Percentiles rank a stretch among this genome's conserved stretches.
Conservation (phyloP, 192 early-diverging fungal species). For the Jimgerdemannia lactiflua region DNA sequence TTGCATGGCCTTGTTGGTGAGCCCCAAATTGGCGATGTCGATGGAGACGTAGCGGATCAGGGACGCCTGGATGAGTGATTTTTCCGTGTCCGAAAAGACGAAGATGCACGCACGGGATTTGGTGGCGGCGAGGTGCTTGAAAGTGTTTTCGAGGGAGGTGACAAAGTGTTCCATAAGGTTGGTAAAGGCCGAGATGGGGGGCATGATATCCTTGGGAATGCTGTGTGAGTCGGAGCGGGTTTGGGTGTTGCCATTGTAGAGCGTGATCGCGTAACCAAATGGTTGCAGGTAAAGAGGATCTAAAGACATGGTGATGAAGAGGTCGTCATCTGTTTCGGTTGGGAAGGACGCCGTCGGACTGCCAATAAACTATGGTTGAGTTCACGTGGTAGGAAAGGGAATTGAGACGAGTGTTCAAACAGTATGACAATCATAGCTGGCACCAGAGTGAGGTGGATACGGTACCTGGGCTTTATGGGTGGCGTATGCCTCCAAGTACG, state of each 20-base stretch:
- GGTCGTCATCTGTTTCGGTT: conserved; percentile 4
- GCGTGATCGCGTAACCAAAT: conserved; percentile 12
- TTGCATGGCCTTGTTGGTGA: not conserved
- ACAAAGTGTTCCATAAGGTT: conserved; percentile 14
- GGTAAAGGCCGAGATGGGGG: not conserved
- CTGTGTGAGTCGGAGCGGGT: not conserved
- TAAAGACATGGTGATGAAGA: conserved; percentile 15
- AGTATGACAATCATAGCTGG: not conserved
- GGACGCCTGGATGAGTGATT: conserved; percentile 6
- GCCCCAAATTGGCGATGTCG: not conserved
- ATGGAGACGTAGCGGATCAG: conserved; percentile 6
- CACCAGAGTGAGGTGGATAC: not conserved
- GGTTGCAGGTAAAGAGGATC: conserved; percentile 8
- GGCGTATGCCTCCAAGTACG: not conserved
- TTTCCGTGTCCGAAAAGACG: conserved; percentile 12
- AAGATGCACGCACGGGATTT: conserved; percentile 13
- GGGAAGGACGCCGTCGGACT: not conserved
- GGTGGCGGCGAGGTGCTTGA: conserved; percentile 1
- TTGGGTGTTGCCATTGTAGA: not conserved
- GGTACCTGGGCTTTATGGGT: not conserved
- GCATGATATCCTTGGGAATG: not conserved
- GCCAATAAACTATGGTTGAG: not conserved
- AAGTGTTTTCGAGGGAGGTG: conserved; percentile 5
- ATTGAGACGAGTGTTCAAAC: too few relatives aligned
- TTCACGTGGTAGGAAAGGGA: not conserved